Conservation (phyloP, 306 rosid species). For the Cicer judaicum region DNA sequence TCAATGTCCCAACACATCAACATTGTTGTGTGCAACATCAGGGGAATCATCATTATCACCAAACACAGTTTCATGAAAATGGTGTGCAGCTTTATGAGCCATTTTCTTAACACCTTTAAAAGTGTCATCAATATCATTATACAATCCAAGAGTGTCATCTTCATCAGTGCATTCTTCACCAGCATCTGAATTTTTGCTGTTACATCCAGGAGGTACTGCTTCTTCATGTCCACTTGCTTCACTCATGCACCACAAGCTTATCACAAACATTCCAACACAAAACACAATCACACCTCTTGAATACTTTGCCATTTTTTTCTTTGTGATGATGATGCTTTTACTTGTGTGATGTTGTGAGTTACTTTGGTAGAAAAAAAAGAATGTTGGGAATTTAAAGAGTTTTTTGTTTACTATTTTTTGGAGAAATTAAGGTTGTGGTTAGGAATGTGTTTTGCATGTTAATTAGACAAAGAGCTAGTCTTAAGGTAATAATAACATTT, state of each 20-base stretch:
- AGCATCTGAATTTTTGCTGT: not conserved
- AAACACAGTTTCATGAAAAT: not conserved
- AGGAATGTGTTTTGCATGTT: not conserved
- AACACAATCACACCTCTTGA: conserved; percentile 36
- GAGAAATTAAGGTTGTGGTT: conserved; percentile 4
- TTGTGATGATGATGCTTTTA: too few species aligned
- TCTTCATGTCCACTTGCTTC: not conserved
- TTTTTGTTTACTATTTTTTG: not conserved
- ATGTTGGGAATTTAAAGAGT: conserved; percentile 33
- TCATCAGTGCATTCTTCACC: conserved; percentile 46
- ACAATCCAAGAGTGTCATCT: conserved; percentile 42
- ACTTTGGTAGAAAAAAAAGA: not conserved
- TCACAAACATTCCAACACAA: conserved; percentile 42
- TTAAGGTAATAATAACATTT: conserved; percentile 5
- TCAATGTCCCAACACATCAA: conserved; percentile 48
- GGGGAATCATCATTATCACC: conserved; percentile 35
- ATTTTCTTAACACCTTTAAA: not conserved
- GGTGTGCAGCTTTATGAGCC: not conserved
- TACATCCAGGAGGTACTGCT: not conserved
- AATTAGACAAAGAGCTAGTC: conserved; percentile 43
- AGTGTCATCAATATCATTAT: conserved; percentile 52
- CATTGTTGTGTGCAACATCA: conserved; percentile 26
- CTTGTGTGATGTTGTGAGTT: too few species aligned
- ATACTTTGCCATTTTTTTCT: conserved; percentile 18
- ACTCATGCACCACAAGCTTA: conserved; percentile 31